Base-by-base conservation (phyloP, 2,329 filamentous ascomycete genomes). In the Xylaria sp. region DNA sequence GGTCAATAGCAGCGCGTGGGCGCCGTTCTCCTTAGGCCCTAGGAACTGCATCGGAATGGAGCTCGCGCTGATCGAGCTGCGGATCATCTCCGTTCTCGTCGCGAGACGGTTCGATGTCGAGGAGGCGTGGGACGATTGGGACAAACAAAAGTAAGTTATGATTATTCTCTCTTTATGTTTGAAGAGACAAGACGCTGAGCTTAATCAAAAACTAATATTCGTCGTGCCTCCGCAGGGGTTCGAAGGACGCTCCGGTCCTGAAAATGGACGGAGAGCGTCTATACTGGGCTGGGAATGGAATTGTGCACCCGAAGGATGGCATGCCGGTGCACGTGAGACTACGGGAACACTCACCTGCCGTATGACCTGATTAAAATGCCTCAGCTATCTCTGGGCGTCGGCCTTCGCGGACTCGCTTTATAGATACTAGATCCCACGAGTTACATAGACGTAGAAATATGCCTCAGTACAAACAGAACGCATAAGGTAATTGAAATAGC, bases 1-100 rank as follows among this genome's bases (percentile, higher is more conserved):
- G 5, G 64, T 65, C 0, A 48, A 60, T 24, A 74, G 73, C 56
- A 81, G 82, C 63, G 85, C 85, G 0, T 89, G 82, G 81, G 78
- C 84, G 6, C 81, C 85, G 0, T 90, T 89, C 73, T 82, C 83
- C 53, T 79, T 83, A 21, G 87, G 87, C 0, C 83, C 83, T 3
- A 75, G 87, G 9, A 85, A 84, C 51, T 90, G 87, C 68, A 83
- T 89, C 39, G 88, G 87, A 0, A 84, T 88, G 76, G 83, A 86
- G 68, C 78, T 89, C 53, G 87, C 84, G 2, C 81, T 86, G 75
- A 79, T 85, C 45, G 84, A 89, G 76, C 79, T 85, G 30, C 83
- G 82, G 67, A 79, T 85, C 56, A 82, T 85, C 3, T 72, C 87
- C 14, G 82, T 85, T 2, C 77, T 88, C 70, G 81, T 83, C 1